Evolutionary conservation across 805 yeast genomes (phyloP), one percentile per base, ranked within the genome.

Genomic region (Vanderwaltozyma tropicalis): DNA sequence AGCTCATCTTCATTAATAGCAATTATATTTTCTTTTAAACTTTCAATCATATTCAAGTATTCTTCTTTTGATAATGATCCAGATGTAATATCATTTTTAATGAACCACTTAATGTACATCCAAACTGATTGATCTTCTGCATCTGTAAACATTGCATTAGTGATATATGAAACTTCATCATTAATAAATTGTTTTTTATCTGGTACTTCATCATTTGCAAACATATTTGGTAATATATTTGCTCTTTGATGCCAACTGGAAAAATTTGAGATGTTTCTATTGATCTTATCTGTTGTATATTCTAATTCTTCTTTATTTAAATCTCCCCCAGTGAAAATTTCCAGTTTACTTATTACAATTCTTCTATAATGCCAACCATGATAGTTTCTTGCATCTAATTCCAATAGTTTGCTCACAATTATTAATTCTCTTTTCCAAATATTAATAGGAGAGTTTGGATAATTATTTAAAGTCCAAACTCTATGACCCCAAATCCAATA

Each of bases 401-500:
- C 68, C 37, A 89, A 66, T 49, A 92, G 63, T 49, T 76, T 76
- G 41, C 72, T 73, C 1, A 85, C 88, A 8, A 87, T 68, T 1
- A 59, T 66, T 49, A 92, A 60, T 56, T 92, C 98, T 24, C 51
- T 55, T n/a, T 64, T 56, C 92, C 94, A 86, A 38, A 78, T 62
- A n/a, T 38, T 37, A 3, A 40, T 35, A 2, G 53, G 45, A 10
- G 80, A 74, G 0, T 52, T 48, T 2, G 69, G 66, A 25, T 74
- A 72, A 15, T 65, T 54, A 26, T 72, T 68, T 28, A 89, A 59
- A 31, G 82, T 71, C 97, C 98, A 92, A 10, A 72, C 62, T 27
- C 98, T 67, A 55, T 92, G 96, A 48, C 79, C 82, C 96, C 97
- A 92, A 11, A 92, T 78, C 96, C 97, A 92, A 54, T 92, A 92